phyloP scores from a whole-genome alignment of 305 asterid species.

The Fraxinus platypoda region DNA sequence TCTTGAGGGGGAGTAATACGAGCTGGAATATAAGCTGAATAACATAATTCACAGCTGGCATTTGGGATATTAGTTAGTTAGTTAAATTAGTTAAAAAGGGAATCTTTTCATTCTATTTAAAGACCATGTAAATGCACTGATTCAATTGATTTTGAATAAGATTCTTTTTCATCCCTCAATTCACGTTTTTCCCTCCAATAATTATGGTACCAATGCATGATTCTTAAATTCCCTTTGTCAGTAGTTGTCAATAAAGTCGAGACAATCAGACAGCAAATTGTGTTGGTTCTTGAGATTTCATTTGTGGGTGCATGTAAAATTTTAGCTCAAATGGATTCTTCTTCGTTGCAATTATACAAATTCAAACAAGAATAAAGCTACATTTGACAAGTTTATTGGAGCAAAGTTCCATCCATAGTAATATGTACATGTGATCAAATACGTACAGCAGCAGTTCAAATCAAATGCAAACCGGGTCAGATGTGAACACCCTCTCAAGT shows the following conservation, averaged over 20 bases:
- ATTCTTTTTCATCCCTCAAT: no score
- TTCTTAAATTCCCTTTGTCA: not conserved
- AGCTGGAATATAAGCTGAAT: no score
- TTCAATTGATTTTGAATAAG: no score
- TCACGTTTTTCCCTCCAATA: no score
- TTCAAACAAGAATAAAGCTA: not conserved
- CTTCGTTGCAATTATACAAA: no score
- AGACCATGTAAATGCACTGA: no score
- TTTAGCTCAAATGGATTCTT: not conserved
- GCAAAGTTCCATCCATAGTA: not conserved
- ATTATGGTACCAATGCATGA: not conserved
- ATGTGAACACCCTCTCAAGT: no score
- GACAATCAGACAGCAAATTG: not conserved
- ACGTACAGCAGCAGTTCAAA: constrained; percentile 6
- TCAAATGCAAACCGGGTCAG: not conserved
- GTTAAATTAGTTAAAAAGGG: no score
- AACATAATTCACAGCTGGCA: no score
- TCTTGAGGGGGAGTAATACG: no score
- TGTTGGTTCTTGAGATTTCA: not conserved
- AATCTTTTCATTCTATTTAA: no score
- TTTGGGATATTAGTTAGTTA: no score
- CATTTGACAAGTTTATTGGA: not conserved
- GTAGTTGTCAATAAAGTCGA: not conserved
- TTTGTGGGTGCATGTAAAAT: not conserved
- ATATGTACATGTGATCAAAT: constrained; percentile 35